A percentile compares a stretch with the other conserved stretches of the same genome.
phyloP scores from a whole-genome alignment of 345 rosid genomes.

The Sonneratia caseolaris region DNA sequence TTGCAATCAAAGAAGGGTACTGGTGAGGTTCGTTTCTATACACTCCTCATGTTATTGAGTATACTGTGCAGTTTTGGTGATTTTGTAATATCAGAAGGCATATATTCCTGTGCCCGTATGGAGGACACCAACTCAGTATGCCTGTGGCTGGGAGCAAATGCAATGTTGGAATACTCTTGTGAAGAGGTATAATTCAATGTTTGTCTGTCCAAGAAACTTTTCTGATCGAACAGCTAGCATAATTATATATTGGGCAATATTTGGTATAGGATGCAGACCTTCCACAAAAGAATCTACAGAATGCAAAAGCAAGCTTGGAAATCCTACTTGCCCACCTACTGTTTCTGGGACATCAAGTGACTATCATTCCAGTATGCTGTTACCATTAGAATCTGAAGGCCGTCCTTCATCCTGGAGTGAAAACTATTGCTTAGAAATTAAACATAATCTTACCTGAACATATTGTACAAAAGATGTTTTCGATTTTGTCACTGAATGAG shows the following conservation, averaged over 20 bases:
- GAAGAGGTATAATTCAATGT: slow-evolving; percentile 43
- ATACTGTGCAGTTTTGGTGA: slow-evolving; percentile 17
- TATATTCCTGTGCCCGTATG: slow-evolving; percentile 66
- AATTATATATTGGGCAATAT: slow-evolving; percentile 4
- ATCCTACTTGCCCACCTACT: slow-evolving; percentile 80
- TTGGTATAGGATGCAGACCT: slow-evolving; percentile 55
- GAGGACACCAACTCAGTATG: slow-evolving; percentile 70
- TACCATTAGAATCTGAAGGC: not conserved
- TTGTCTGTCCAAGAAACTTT: too few species aligned
- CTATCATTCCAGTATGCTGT: slow-evolving; percentile 68
- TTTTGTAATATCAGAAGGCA: slow-evolving; percentile 94
- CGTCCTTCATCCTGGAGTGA: too few species aligned
- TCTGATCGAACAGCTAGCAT: too few species aligned
- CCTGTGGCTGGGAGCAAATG: slow-evolving; percentile 93
- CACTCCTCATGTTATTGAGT: not conserved
- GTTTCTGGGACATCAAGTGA: slow-evolving; percentile 90
- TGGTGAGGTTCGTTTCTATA: slow-evolving; percentile 62
- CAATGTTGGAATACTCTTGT: slow-evolving; percentile 89
- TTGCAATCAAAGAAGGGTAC: slow-evolving; percentile 69
- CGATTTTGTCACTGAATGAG: not conserved
- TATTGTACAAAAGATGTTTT: not conserved
- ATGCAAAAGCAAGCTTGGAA: slow-evolving; percentile 91
- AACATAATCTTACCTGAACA: not conserved
- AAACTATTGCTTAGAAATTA: too few species aligned
- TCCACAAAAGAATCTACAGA: slow-evolving; percentile 73